Evolutionary conservation across 495 filamentous ascomycete genomes (phyloP).

Genomic region (Aspergillus affinis): DNA sequence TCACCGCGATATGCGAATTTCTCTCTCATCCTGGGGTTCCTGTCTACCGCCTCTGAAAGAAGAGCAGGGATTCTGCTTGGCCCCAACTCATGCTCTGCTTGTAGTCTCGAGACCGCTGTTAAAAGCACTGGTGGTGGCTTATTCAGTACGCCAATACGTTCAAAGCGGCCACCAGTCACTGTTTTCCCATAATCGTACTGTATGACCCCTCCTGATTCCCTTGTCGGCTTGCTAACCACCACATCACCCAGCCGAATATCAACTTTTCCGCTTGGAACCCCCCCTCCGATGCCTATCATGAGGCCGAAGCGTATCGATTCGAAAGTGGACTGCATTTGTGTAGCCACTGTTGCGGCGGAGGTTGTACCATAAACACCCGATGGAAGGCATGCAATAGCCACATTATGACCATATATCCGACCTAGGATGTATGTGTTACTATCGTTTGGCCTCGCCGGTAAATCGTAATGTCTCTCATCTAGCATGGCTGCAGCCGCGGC

Average conservation of each 20-base stretch:
- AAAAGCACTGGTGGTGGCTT: conserved; percentile 25
- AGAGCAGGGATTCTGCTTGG: conserved; percentile 13
- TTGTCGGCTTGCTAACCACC: conserved; percentile 30
- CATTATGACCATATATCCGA: conserved; percentile 29
- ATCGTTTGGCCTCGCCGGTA: conserved; percentile 18
- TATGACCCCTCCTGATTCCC: conserved; percentile 11
- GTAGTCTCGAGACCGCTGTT: conserved; percentile 27
- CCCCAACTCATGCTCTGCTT: conserved; percentile 12
- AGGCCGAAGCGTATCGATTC: conserved; percentile 24
- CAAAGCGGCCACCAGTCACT: conserved; percentile 17
- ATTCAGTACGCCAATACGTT: conserved; percentile 23
- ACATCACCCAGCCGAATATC: conserved; percentile 49
- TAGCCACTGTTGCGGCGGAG: conserved; percentile 23
- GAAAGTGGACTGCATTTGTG: conserved; percentile 27
- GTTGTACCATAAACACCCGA: conserved; percentile 27
- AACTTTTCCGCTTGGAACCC: conserved; percentile 29
- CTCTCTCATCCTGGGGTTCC: conserved; percentile 19
- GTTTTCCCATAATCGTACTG: conserved; percentile 32
- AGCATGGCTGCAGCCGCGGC: conserved; percentile 31
- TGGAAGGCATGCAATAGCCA: conserved; percentile 36
- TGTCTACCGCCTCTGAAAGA: conserved; percentile 18
- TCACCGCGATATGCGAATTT: conserved; percentile 20
- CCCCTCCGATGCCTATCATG: conserved; percentile 48
- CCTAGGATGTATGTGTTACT: conserved; percentile 39
- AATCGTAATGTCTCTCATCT: conserved; percentile 25